Base-by-base conservation (phyloP, 768 basidiomycete genomes). In the Ramaria rubella region DNA sequence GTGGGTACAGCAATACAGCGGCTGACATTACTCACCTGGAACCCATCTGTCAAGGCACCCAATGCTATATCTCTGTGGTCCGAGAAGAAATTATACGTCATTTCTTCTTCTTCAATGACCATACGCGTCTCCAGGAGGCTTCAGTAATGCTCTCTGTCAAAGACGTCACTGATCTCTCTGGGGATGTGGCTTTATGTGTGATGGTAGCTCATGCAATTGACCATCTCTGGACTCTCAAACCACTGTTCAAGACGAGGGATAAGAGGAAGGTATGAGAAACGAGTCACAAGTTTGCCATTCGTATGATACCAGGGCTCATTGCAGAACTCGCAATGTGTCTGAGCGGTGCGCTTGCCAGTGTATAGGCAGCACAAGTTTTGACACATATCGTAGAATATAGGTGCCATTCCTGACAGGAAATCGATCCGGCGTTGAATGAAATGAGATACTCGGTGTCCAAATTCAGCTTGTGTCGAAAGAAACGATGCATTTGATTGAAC, bases 31-130 rank as follows among this genome's bases (percentile, higher is more conserved):
- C 23, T 12, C 11, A 52, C 31, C 36, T 52, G 30, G 61, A 77
- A 77, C 0, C 79, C 73, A 63, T 81, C 77, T 0, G 69, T 69
- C 3, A 71, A 72, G 1, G 79, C 54, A 0, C 69, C 72, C 6
- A 81, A 65, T 1, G 77, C 76, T 21, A 81, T 63, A 51, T 81
- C 77, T 5, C 64, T 65, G 0, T 36, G 40, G 19, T 71, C 68
- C 0, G 64, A 63, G 53, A 82, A 81, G 61, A 66, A 73, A 1
- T 52, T 59, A 57, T 72, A 63, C 0, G 36, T 31, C 0, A 63
- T 59, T 6, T 40, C 43, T 3, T 66, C 43, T 1, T 65, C 69
- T 48, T 70, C 59, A 24, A 75, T 53, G 3, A 50, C 21, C 30
- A 77, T 71, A 9, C 61, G 27, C 27, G 60, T 49, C 1, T 43